These are phyloP conservation scores for Penicillium sp. DNA, from an alignment of 2,329 filamentous ascomycete genomes.

Conservation along the genomic window DNA sequence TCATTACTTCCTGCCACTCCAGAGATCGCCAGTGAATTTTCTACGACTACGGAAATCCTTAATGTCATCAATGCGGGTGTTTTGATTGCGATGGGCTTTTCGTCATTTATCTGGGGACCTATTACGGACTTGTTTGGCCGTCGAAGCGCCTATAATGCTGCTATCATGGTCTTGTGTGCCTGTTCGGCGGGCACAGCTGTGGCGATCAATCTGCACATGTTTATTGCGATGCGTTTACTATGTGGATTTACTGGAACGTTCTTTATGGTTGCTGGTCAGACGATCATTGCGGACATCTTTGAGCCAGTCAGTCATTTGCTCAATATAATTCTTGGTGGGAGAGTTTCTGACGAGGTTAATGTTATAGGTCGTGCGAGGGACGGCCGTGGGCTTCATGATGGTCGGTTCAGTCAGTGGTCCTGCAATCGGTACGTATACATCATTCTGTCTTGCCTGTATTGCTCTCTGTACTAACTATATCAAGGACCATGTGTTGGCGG, in stretches of 20 bases:
- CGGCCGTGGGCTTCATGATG: conserved; percentile 53
- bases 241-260: conserved; percentile 47
- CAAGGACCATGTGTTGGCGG: conserved; percentile 68
- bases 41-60: conserved; percentile 43
- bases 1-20: conserved; percentile 48
- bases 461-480: conserved; percentile 11
- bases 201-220: conserved; percentile 41
- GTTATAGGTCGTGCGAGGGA: conserved; percentile 47
- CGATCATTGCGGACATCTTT: conserved; percentile 48
- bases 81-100: conserved; percentile 47
- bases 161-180: conserved; percentile 41
- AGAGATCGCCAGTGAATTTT: conserved; percentile 49
- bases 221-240: conserved; percentile 45
- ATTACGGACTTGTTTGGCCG: conserved; percentile 40
- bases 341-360: background rate
- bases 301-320: conserved; percentile 37
- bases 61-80: conserved; percentile 48
- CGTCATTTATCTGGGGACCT: conserved; percentile 46
- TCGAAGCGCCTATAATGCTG: conserved; percentile 41
- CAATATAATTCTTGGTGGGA: too few relatives aligned
- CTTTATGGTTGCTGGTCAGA: conserved; percentile 50
- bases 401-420: conserved; percentile 51
- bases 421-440: conserved; percentile 45
- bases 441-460: background rate
- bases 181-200: conserved; percentile 43